Percentiles rank a stretch among this genome's conserved stretches.
Conservation (phyloP, 1,284 basidiomycete genomes). For the Xerocomus minutiporus region DNA sequence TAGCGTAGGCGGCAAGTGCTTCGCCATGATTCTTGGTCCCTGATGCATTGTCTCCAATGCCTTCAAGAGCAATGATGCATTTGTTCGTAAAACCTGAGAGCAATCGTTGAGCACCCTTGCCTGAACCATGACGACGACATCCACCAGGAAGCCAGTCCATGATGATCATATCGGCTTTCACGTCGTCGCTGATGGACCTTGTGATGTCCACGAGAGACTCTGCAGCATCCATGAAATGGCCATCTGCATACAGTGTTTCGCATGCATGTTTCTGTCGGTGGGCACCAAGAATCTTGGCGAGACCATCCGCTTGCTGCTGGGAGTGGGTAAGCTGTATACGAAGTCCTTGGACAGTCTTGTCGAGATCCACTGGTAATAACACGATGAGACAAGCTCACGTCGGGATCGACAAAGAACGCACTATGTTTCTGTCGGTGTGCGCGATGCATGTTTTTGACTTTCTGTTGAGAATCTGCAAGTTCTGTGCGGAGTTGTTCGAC, state of each 20-base stretch:
- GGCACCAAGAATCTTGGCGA: not conserved
- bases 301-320: not conserved
- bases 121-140: not conserved
- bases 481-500: not conserved
- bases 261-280: not conserved
- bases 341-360: not conserved
- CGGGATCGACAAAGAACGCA: constrained; percentile 17
- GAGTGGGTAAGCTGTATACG: not conserved
- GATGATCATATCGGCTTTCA: not conserved
- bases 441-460: not conserved
- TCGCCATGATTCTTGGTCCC: not conserved
- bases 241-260: not conserved
- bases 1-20: not conserved
- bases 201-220: not conserved
- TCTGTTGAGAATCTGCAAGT: not conserved
- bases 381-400: too few relatives aligned
- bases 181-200: too few relatives aligned
- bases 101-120: not conserved
- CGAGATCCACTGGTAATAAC: not conserved
- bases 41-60: not conserved
- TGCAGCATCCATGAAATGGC: not conserved
- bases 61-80: not conserved
- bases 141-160: not conserved
- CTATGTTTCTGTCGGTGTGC: not conserved
- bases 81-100: not conserved